A percentile compares a stretch with the other conserved stretches of the same genome.
Evolutionary conservation across 208 protist genomes (phyloP).

Genomic region (Endotrypanum monterogeii): DNA sequence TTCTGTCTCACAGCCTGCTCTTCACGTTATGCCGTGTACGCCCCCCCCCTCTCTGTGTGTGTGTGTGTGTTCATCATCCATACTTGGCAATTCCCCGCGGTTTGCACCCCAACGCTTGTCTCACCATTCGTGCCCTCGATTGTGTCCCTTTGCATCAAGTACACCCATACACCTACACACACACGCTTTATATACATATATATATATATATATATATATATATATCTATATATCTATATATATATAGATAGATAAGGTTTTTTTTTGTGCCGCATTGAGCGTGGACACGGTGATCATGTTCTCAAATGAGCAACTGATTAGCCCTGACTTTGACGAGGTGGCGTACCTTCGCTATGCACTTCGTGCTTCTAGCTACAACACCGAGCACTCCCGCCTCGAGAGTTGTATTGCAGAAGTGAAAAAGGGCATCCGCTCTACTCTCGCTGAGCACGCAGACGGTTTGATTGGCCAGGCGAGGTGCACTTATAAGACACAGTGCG

Average conservation of each 20-base stretch:
- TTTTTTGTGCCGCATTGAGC: not conserved
- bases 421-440: constrained; percentile 46
- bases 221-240: not conserved
- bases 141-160: not conserved
- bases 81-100: not conserved
- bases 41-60: not conserved
- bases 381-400: constrained; percentile 58
- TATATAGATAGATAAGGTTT: too few relatives aligned
- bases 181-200: not conserved
- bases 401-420: constrained; percentile 52
- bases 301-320: constrained; percentile 62
- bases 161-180: not conserved
- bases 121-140: not conserved
- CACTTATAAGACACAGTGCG: constrained; percentile 52
- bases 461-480: constrained; percentile 70
- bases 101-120: too few relatives aligned
- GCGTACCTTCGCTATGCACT: constrained; percentile 80
- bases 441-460: constrained; percentile 59
- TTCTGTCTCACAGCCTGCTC: not conserved
- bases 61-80: not conserved
- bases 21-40: not conserved
- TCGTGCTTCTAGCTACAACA: constrained; percentile 38
- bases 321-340: constrained; percentile 74
- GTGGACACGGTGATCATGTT: constrained; percentile 39
- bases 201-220: not conserved